Percentiles rank a stretch among this genome's conserved stretches.
phyloP scores from a whole-genome alignment of 108 stramenopile genomes.

The Aurantiochytrium sp. region DNA sequence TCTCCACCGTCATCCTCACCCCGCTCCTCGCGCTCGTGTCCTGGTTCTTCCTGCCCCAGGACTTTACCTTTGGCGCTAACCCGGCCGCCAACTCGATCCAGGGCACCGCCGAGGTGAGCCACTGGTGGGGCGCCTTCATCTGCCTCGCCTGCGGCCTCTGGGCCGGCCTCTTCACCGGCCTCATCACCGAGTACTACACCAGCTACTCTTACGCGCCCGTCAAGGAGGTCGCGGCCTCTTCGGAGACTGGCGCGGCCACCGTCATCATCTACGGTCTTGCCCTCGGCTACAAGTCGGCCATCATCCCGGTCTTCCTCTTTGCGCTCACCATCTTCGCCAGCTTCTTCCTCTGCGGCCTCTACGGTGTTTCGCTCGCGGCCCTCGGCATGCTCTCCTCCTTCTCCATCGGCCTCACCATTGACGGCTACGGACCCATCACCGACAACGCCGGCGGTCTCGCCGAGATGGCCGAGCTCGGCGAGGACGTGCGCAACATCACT shows the following conservation, averaged over 20 bases:
- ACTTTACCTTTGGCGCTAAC: neutral
- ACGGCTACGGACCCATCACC: constrained; percentile 97
- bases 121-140: constrained; percentile 25
- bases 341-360: constrained; percentile 84
- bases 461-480: constrained; percentile 94
- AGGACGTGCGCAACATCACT: constrained; percentile 88
- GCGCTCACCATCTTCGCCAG: constrained; percentile 84
- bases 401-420: constrained; percentile 94
- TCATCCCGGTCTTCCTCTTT: constrained; percentile 91
- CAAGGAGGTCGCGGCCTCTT: constrained; percentile 80
- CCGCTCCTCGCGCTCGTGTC: constrained; percentile 73
- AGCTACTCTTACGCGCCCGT: constrained; percentile 88
- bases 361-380: constrained; percentile 92
- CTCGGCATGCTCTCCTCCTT: constrained; percentile 97
- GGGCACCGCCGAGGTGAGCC: neutral
- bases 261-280: constrained; percentile 98
- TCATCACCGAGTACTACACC: constrained; percentile 97
- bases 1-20: constrained; percentile 84
- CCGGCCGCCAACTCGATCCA: neutral
- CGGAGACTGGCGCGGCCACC: constrained; percentile 95
- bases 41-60: constrained; percentile 8
- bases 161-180: constrained; percentile 90
- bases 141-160: constrained; percentile 85
- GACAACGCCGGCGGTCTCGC: constrained; percentile 99
- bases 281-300: constrained; percentile 93